Conservation (phyloP, 2,329 filamentous ascomycete species). For the Venturia asperata region DNA sequence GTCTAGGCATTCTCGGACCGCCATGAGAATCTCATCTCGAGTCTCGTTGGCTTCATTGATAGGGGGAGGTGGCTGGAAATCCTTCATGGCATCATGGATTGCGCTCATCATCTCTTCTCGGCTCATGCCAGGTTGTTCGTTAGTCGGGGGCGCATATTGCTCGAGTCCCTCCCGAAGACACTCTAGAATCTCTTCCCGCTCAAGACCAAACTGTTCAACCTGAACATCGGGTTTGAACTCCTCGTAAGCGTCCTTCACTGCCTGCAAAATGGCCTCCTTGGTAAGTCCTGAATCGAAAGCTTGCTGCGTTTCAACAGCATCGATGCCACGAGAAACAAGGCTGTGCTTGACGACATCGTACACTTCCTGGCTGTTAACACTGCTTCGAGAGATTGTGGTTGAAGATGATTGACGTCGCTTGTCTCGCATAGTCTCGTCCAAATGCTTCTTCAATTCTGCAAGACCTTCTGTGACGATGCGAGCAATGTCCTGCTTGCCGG, state of each 20-base stretch:
- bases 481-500: conserved; percentile 59
- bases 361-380: conserved; percentile 74
- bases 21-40: conserved; percentile 74
- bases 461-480: conserved; percentile 74
- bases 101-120: conserved; percentile 80
- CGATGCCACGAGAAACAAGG: conserved; percentile 47
- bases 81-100: conserved; percentile 76
- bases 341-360: conserved; percentile 79
- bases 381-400: conserved; percentile 55
- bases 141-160: conserved; percentile 52
- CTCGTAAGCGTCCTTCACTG: conserved; percentile 86
- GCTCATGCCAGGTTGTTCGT: conserved; percentile 48
- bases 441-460: conserved; percentile 73
- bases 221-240: conserved; percentile 91
- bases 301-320: conserved; percentile 40
- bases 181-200: conserved; percentile 80
- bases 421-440: conserved; percentile 72
- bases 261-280: conserved; percentile 77
- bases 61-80: conserved; percentile 67
- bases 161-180: conserved; percentile 81
- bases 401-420: conserved; percentile 59
- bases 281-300: conserved; percentile 34
- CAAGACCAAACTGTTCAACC: conserved; percentile 80
- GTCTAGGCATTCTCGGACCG: conserved; percentile 78
- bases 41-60: conserved; percentile 64